Conservation (phyloP, 2,329 filamentous ascomycete genomes). For the Apiospora kogelbergensis region DNA sequence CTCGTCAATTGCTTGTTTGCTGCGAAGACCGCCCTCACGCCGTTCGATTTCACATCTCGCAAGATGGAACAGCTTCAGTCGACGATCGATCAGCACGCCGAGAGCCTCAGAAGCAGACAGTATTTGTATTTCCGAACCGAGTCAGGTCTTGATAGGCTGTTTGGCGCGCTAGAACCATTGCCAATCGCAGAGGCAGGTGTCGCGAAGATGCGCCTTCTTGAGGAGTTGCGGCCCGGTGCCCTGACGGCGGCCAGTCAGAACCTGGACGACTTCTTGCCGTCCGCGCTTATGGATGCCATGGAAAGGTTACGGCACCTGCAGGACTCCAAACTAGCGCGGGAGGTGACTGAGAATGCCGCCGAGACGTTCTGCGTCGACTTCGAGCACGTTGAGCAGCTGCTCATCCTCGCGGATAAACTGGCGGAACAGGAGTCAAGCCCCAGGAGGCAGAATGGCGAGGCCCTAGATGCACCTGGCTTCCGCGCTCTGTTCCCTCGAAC, state of each 20-base stretch:
- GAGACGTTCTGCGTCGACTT: constrained; percentile 85
- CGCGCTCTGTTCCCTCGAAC: constrained; percentile 57
- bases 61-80: constrained; percentile 57
- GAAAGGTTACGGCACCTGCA: constrained; percentile 76
- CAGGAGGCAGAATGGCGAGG: constrained; percentile 19
- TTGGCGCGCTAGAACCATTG: constrained; percentile 53
- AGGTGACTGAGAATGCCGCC: constrained; percentile 80
- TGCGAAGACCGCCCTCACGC: constrained; percentile 54
- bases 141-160: constrained; percentile 70
- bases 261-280: constrained; percentile 88
- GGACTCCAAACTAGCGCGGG: constrained; percentile 68
- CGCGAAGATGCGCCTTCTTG: constrained; percentile 52
- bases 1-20: constrained; percentile 69
- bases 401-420: constrained; percentile 44
- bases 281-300: constrained; percentile 87
- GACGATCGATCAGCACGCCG: constrained; percentile 53
- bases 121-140: constrained; percentile 69
- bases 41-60: constrained; percentile 63
- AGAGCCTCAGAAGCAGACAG: constrained; percentile 65
- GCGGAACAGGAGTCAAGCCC: constrained; percentile 22
- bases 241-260: constrained; percentile 71
- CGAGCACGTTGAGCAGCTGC: constrained; percentile 55
- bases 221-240: constrained; percentile 57
- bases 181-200: constrained; percentile 46
- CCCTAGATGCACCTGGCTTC: constrained; percentile 32